Conservation (phyloP, 2,329 filamentous ascomycete genomes). For the Xylaria sp. region DNA sequence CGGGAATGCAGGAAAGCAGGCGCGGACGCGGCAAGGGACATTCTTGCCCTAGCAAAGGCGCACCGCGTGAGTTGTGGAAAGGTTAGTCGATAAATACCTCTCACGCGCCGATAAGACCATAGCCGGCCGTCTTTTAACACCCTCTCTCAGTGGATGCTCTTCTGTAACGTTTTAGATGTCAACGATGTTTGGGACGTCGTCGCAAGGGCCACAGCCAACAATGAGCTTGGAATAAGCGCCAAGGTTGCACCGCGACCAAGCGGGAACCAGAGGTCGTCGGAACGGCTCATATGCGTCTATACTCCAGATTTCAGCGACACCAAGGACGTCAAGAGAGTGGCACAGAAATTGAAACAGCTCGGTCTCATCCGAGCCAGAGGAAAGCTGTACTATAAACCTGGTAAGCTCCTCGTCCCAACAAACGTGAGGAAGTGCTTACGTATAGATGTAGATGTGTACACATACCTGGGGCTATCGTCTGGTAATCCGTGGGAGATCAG, state of each 20-base stretch:
- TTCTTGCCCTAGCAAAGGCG: constrained; percentile 63
- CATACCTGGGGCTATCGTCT: constrained; percentile 63
- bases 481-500: constrained; percentile 65
- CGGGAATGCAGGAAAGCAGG: constrained; percentile 54
- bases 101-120: neutral
- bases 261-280: constrained; percentile 43
- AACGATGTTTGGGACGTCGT: constrained; percentile 68
- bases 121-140: neutral
- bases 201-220: constrained; percentile 66
- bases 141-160: constrained; percentile 69
- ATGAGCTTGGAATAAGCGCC: constrained; percentile 70
- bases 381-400: constrained; percentile 77
- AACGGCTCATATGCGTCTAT: constrained; percentile 74
- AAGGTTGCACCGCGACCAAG: constrained; percentile 68
- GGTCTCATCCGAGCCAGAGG: constrained; percentile 55
- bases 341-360: constrained; percentile 63
- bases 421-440: neutral
- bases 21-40: constrained; percentile 52
- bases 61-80: constrained; percentile 68
- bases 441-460: constrained; percentile 61
- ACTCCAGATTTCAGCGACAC: constrained; percentile 73
- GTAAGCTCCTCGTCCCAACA: constrained; percentile 44
- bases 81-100: constrained; percentile 42
- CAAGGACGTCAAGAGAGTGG: constrained; percentile 69
- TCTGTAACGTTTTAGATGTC: constrained; percentile 57